Base-by-base conservation (phyloP, 768 basidiomycete species). In the Steccherinum ochraceum region DNA sequence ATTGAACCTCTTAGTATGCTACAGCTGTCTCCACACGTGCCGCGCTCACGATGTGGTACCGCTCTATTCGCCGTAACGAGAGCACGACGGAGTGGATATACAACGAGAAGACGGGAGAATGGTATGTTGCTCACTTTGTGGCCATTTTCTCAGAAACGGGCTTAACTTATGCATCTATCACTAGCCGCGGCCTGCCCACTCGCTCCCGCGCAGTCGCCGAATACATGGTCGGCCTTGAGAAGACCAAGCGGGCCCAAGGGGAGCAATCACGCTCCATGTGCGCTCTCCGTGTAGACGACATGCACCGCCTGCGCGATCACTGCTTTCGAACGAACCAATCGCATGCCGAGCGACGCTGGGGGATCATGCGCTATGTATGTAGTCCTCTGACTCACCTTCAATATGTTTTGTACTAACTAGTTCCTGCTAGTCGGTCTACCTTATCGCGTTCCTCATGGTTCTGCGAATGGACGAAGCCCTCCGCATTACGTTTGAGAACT, bases 191-290 rank as follows among this genome's bases (percentile, higher is more conserved):
- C 5, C 46, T 48, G 3, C 46, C 46, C 7, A 48, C 46, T n/a
- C 24, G 46, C 18, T 25, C 46, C 5, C 46, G 46, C 30, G 40
- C 35, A 21, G 58, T 59, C 3, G 52, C 53, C 5, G 41, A 57
- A 39, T 59, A 55, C 46, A 59, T 59, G 58, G 55, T 57, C 44
- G 57, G 58, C 27, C 49, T 59, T 1, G 27, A 35, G 48, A 45
- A 25, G 27, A 27, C 39, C n/a, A 25, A 56, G 55, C 49, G 35
- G 23, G 50, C 23, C 4, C 18, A 12, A 4, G 56, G 56, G 5
- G 54, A 56, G n/a, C n/a, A 24, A 4, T 57, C 56, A 7, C 48
- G 45, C 2, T 57, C 56, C 19, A 55, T 55, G 2, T 43, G 52
- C 10, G 54, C 56, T 1, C 40, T 58, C 1, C 27, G 45, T 12